Evolutionary conservation across 495 filamentous ascomycete species (phyloP).

Genomic region (Hypoxylon lienhwacheense): DNA sequence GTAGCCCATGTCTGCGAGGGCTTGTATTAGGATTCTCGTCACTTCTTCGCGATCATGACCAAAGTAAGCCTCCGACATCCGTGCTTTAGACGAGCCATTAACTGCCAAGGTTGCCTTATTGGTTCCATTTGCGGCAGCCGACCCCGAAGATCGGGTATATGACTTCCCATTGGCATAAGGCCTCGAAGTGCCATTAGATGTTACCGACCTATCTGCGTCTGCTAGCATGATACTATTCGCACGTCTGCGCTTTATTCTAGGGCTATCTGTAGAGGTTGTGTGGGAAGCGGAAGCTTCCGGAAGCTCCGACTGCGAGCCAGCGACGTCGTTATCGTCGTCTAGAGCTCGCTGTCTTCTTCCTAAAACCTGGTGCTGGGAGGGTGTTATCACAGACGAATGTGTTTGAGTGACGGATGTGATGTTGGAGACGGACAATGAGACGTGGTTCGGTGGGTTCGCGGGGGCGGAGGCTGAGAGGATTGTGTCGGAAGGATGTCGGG

Average conservation of each 20-base stretch:
- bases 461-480: conserved; percentile 39
- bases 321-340: conserved; percentile 28
- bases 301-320: conserved; percentile 23
- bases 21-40: conserved; percentile 89
- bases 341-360: conserved; percentile 32
- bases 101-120: conserved; percentile 38
- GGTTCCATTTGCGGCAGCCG: conserved; percentile 41
- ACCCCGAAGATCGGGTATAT: conserved; percentile 13
- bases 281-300: conserved; percentile 24
- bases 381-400: conserved; percentile 19
- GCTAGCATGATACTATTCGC: conserved; percentile 36
- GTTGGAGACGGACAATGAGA: conserved; percentile 17
- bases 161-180: conserved; percentile 37
- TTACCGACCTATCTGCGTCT: conserved; percentile 25
- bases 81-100: conserved; percentile 45
- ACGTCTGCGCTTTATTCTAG: conserved; percentile 35
- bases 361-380: conserved; percentile 23
- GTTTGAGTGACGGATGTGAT: conserved; percentile 18
- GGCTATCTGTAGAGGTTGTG: conserved; percentile 2
- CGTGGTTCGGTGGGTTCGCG: conserved; percentile 15
- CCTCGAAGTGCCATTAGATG: conserved; percentile 35
- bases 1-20: conserved; percentile 85
- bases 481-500: conserved; percentile 44
- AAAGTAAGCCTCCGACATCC: conserved; percentile 47
- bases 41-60: conserved; percentile 94